These are phyloP conservation scores for Salvia miltiorrhiza DNA, from an alignment of 257 asterid genomes.

Conservation along the genomic window DNA sequence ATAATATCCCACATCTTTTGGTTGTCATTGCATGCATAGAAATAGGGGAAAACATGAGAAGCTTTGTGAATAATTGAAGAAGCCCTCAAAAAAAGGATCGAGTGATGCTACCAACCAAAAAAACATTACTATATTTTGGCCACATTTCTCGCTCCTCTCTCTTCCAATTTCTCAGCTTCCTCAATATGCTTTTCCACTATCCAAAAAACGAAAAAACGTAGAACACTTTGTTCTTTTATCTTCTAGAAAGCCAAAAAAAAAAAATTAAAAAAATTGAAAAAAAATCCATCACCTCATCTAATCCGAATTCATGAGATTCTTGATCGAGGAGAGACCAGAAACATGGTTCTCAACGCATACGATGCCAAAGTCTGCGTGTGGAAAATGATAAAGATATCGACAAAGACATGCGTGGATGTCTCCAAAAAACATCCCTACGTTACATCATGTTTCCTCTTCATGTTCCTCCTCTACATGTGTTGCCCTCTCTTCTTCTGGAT, in stretches of 20 bases:
- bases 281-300: not conserved
- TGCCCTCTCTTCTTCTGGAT: conserved; percentile 60
- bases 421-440: conserved; percentile 39
- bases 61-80: conserved; percentile 5
- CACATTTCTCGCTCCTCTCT: conserved; percentile 22
- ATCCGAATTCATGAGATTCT: not conserved
- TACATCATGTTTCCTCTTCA: conserved; percentile 32
- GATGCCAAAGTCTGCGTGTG: conserved; percentile 41
- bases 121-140: conserved; percentile 33
- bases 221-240: not conserved
- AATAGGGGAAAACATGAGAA: conserved; percentile 27
- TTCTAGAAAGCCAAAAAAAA: not conserved
- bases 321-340: conserved; percentile 6
- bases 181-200: conserved; percentile 1
- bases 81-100: conserved; percentile 42
- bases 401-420: conserved; percentile 23
- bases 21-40: conserved; percentile 21
- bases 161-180: not conserved
- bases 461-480: conserved; percentile 38
- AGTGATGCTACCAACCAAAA: conserved; percentile 33
- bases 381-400: conserved; percentile 31
- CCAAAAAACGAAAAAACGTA: not conserved
- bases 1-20: not conserved
- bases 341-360: conserved; percentile 49
- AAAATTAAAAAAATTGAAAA: no score